Base-by-base conservation (phyloP, 331 rosid genomes). In the Ulmus americana region DNA sequence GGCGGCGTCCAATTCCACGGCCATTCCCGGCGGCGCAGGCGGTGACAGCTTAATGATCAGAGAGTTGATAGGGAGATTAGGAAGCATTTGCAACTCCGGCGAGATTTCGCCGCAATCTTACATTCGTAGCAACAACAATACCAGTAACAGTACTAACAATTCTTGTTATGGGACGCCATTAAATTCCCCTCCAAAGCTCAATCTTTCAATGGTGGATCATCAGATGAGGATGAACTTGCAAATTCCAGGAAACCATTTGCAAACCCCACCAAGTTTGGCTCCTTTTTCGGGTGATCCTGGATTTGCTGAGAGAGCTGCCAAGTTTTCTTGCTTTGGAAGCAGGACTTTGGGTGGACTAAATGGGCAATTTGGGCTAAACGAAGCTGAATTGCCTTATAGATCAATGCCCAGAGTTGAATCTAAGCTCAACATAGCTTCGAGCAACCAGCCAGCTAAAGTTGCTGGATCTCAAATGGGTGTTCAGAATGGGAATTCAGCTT, bases 121-220 rank as follows among this genome's bases (percentile, higher is more conserved):
- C 68, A 61, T 72, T 15, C 40, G 55, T n/a, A 70, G 68, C 43
- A 69, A 43, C 64, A 61, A 11, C 71, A 67, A 60, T 44, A 71
- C 59, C 55, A 70, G 55, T 10, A 61, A 58, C 41, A 79, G 83
- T 40, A 52, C 79, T 55, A 83, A 76, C 73, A 77, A 66, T 51
- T 83, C 88, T 28, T 77, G 81, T 45, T 80, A 80, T 62, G 79
- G 57, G 14, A 80, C 88, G 11, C 88, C 88, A 18, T 54, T 83
- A 58, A 83, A 80, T 71, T 83, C 85, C 5, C 84, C 88, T 13
- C 85, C 85, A 5, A 83, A 79, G 74, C 84, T 70, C 61, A 79
- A 73, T 39, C 68, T 76, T 9, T 73, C 79, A 61, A 42, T 69
- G 57, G 45, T 61, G 69, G 82, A 77, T 55, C 72, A 77, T 46